Percentiles rank a stretch among this genome's conserved stretches.
Evolutionary conservation across 73 alveolate genomes (phyloP).

Genomic region (Paramecium sexaurelia): DNA sequence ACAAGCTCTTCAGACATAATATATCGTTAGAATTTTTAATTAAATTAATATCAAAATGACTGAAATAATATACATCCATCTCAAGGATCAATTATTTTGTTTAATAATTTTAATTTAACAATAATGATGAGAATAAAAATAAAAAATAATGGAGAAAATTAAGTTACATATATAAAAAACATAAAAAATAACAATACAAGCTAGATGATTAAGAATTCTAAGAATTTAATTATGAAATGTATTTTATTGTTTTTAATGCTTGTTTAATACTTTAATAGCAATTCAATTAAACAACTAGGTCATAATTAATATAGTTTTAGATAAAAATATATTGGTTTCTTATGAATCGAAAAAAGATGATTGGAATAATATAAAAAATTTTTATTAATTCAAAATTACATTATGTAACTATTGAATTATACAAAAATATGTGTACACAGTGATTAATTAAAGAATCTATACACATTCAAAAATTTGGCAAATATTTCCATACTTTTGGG

Average conservation of each 20-base stretch:
- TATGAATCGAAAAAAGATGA: too few species aligned
- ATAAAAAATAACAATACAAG: too few species aligned
- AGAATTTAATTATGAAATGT: too few species aligned
- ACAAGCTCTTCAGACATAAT: slow-evolving; percentile 26
- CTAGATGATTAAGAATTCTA: too few species aligned
- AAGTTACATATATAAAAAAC: too few species aligned
- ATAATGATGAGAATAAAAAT: not conserved
- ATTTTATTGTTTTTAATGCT: too few species aligned
- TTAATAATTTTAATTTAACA: not conserved
- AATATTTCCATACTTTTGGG: not conserved
- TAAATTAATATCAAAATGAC: not conserved
- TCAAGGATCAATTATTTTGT: not conserved
- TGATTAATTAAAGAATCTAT: not conserved
- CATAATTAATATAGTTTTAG: too few species aligned
- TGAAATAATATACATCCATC: not conserved
- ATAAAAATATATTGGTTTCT: too few species aligned
- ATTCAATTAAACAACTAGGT: too few species aligned
- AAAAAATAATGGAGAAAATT: too few species aligned
- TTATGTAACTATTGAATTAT: not conserved
- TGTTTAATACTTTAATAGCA: too few species aligned
- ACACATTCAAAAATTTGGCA: not conserved
- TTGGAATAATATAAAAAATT: not conserved
- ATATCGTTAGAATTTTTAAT: not conserved
- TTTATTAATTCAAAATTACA: not conserved
- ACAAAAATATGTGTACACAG: not conserved